Conservation (phyloP, 1,139 yeast genomes). For the Meyerozyma athensensis region DNA sequence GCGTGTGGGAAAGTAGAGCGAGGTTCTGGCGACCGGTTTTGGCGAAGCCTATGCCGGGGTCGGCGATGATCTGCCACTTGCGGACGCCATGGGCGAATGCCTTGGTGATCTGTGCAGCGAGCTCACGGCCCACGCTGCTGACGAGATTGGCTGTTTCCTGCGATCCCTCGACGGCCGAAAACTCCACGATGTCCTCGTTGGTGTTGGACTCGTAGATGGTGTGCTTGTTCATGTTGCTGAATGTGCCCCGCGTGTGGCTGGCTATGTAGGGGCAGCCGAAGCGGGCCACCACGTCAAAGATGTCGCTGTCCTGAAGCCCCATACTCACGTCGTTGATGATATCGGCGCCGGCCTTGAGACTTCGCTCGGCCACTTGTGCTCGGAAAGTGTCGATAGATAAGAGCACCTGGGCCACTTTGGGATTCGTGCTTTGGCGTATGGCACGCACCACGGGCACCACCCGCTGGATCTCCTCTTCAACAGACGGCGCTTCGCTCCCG, state of each 20-base stretch:
- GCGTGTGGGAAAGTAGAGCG: conserved; percentile 54
- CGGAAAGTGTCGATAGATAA: conserved; percentile 86
- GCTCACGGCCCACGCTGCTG: conserved; percentile 59
- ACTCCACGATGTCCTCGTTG: conserved; percentile 37
- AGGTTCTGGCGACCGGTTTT: conserved; percentile 68
- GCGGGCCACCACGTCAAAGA: conserved; percentile 64
- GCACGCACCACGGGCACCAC: conserved; percentile 67
- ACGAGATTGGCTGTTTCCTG: conserved; percentile 19
- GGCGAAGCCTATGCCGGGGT: conserved; percentile 96
- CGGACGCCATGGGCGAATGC: conserved; percentile 64
- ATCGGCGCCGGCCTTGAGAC: conserved; percentile 77
- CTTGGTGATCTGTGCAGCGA: conserved; percentile 48
- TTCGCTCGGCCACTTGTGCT: conserved; percentile 63
- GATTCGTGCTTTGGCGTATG: conserved; percentile 40
- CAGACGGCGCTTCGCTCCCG: conserved; percentile 56
- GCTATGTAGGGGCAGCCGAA: conserved; percentile 73
- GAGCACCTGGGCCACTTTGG: conserved; percentile 37
- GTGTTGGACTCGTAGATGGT: conserved; percentile 50
- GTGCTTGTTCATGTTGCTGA: conserved; percentile 63
- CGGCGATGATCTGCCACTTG: conserved; percentile 88
- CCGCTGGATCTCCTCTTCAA: conserved; percentile 57
- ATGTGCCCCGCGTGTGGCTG: conserved; percentile 83
- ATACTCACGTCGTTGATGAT: conserved; percentile 89
- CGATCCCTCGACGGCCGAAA: conserved; percentile 8
- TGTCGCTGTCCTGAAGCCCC: conserved; percentile 63